Evolutionary conservation across 1,284 basidiomycete species (phyloP).

Genomic region (Ganoderma lucidum): DNA sequence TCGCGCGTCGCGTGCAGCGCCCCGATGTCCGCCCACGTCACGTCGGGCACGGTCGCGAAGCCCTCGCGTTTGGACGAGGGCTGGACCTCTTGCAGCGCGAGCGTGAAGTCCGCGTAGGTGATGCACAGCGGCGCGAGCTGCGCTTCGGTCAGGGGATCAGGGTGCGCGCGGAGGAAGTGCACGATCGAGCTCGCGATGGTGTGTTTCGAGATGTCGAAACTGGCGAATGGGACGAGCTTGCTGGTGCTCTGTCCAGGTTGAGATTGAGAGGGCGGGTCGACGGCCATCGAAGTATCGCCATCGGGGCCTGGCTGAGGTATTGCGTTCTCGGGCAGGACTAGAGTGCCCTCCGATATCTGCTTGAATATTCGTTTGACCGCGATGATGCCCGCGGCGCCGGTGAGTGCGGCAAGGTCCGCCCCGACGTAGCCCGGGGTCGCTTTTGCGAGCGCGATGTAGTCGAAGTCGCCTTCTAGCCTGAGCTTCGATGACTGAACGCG

Average conservation of each 20-base stretch:
- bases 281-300: slow-evolving; percentile 55
- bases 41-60: slow-evolving; percentile 95
- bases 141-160: slow-evolving; percentile 75
- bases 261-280: slow-evolving; percentile 48
- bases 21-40: slow-evolving; percentile 96
- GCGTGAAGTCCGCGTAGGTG: slow-evolving; percentile 80
- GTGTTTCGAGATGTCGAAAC: slow-evolving; percentile 45
- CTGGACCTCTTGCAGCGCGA: slow-evolving; percentile 87
- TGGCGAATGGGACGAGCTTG: slow-evolving; percentile 52
- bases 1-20: slow-evolving; percentile 87
- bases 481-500: slow-evolving; percentile 81
- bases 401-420: slow-evolving; percentile 91
- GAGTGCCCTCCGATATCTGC: slow-evolving; percentile 74
- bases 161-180: slow-evolving; percentile 88
- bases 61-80: slow-evolving; percentile 98
- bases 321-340: slow-evolving; percentile 58
- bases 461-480: slow-evolving; percentile 82
- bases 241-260: slow-evolving; percentile 27
- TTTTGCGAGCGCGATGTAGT: slow-evolving; percentile 86
- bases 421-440: slow-evolving; percentile 97
- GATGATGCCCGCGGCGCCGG: slow-evolving; percentile 93
- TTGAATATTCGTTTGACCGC: slow-evolving; percentile 97
- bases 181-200: slow-evolving; percentile 80
- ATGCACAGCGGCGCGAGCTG: slow-evolving; percentile 87
- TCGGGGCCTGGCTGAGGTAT: slow-evolving; percentile 21